These are phyloP conservation scores for Monilinia laxa DNA, from an alignment of 2,329 filamentous ascomycete genomes.

Conservation along the genomic window DNA sequence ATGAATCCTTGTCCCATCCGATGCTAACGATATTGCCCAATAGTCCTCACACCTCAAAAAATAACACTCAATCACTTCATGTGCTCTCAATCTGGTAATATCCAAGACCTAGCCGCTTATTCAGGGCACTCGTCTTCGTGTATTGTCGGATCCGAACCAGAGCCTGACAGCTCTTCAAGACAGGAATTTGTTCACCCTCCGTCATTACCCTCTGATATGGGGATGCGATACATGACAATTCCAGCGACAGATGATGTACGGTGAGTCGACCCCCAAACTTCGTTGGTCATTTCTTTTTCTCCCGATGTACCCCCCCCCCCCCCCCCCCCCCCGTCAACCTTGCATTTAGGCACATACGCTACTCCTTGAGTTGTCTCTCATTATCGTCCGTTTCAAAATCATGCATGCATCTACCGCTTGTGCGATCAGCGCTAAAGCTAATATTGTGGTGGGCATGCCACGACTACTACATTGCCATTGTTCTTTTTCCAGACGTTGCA, in stretches of 20 bases:
- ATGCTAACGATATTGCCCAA: constrained; percentile 29
- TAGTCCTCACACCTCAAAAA: constrained; percentile 35
- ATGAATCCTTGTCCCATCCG: constrained; percentile 13
- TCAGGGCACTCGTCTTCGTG: constrained; percentile 39
- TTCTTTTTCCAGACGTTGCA: constrained; percentile 33
- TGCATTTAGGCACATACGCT: constrained; percentile 36
- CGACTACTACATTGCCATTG: constrained; percentile 33
- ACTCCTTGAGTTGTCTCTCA: constrained; percentile 22
- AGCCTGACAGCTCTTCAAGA: constrained; percentile 41
- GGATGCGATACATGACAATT: constrained; percentile 40
- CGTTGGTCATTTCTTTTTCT: constrained; percentile 36
- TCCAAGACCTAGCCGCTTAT: constrained; percentile 39
- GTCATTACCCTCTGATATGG: constrained; percentile 40
- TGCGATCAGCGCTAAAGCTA: constrained; percentile 27
- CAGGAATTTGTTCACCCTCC: constrained; percentile 37
- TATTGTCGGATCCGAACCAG: constrained; percentile 39
- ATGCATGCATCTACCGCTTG: constrained; percentile 28
- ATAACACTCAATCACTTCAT: constrained; percentile 40
- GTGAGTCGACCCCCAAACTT: constrained; percentile 34
- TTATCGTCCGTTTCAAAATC: constrained; percentile 26
- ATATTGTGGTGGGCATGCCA: constrained; percentile 33
- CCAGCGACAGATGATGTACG: constrained; percentile 41
- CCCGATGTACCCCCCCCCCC: constrained; percentile 22
- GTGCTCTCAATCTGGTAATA: constrained; percentile 42
- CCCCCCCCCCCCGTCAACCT: constrained; percentile 28